Evolutionary conservation across 352 stramenopile genomes (phyloP), one percentile per base, ranked within the genome.

Genomic region (Thalassiosira livingstoniorum): DNA sequence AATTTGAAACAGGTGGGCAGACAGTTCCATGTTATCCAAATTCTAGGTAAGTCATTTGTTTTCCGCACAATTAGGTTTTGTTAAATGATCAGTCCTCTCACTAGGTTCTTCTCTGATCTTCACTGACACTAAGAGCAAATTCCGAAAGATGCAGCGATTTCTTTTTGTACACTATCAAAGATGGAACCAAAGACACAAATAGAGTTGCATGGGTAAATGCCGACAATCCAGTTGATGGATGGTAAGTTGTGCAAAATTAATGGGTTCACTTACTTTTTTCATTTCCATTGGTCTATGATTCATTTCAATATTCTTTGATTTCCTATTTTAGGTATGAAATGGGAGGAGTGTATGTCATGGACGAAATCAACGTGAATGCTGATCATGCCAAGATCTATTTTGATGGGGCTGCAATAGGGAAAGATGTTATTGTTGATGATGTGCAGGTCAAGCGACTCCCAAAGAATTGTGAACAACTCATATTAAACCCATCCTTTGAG

Each of bases 121-220:
- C n/a, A n/a, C n/a, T n/a, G n/a, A n/a, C n/a, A n/a, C n/a, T n/a
- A n/a, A n/a, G n/a, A n/a, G n/a, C n/a, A n/a, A n/a, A n/a, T n/a
- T n/a, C n/a, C n/a, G n/a, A n/a, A n/a, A 71, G 73, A 54, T 89
- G 83, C 75, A 64, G 58, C 53, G 75, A 89, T 58, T 71, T 89
- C 13, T 73, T 65, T 11, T 54, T 89, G 35, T 70, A 80, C 32
- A 83, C 78, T 2, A 34, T 75, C 0, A 82, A 82, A 15, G 42
- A 61, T 37, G 64, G 63, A 15, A 25, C 32, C 13, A 45, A 29
- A 23, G 21, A 87, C 54, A 83, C 85, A n/a, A 32, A 42, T 39
- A 29, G 79, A 47, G 75, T 87, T 53, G 78, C 29, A n/a, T 39
- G 37, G 21, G 82, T 82, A 47, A 31, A 66, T 47, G 63, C 73